Base-by-base conservation (phyloP, 2,329 filamentous ascomycete genomes). In the Aspergillus spinulosporus region DNA sequence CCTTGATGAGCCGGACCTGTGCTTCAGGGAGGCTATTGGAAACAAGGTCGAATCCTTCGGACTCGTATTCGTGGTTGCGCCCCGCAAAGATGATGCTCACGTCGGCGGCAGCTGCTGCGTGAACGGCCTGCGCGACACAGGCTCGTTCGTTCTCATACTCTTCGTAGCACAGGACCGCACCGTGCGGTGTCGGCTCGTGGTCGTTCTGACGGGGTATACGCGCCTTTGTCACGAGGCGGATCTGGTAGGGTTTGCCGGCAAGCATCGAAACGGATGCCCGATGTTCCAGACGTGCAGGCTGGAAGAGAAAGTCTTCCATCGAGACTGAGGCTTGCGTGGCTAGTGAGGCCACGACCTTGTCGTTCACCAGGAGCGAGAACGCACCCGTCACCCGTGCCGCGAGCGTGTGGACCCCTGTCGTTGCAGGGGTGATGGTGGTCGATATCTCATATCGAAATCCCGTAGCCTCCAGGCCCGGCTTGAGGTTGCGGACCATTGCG, bases 221-320 rank as follows among this genome's bases (percentile, higher is more conserved):
- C 21, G 52, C 56, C 5, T 56, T 44, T n/a, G 29, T 49, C 6
- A 59, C 8, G 6, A 59, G 52, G n/a, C 52, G 42, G 3, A 56
- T 43, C 5, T 29, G 29, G 31, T 58, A 58, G 5, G 56, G 29
- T 32, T 54, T 54, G 1, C 56, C 51, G 11, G 56, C 56, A 5
- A 29, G 8, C 56, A 58, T 60, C 12, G 54, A 42, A 44, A 49
- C 40, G 5, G 54, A 46, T 14, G 32, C 14, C 12, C 45, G 49
- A 28, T 29, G 48, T 62, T 37, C 58, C 5, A 64, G 34, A 26
- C 49, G 42, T 36, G 37, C n/a, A 1, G 62, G 62, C 34, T 57
- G 45, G 39, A 63, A 63, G 15, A 63, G 55, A 9, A 64, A 63
- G 26, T 63, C 57, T 52, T 64, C 61, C 36, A 63, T 60, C 3